Base-by-base conservation (phyloP, 179 eudicot species). In the Sideroxylon spinosum region DNA sequence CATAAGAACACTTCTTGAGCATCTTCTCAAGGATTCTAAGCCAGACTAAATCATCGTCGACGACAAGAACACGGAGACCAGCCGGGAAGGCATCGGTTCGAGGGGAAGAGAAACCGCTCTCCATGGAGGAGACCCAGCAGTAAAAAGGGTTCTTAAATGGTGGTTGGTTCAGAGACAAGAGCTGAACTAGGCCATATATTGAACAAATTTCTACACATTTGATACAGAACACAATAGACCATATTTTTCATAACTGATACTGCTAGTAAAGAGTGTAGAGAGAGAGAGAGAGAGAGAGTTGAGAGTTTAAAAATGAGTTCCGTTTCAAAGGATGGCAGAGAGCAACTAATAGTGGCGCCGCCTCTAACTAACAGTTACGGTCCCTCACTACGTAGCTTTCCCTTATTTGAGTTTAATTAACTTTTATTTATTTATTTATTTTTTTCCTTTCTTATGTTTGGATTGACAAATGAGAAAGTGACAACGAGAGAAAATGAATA, bases 1-100 rank as follows among this genome's bases (percentile, higher is more conserved):
- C 90, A 79, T 95, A 95, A 20, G 87, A 82, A 74, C 98, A 95
- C 73, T 93, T 93, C 81, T 91, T 93, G 76, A 93, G 98, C 98
- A 95, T 91, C 89, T 89, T 93, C 71, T 91, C 98, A 1, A 95
- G 87, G 56, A 91, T 90, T 78, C 91, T 90, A 80, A 95, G 83
- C 97, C 95, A 95, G 19, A 92, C 85, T 0, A 85, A 89, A 82
- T 95, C 99, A 81, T 93, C 97, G 81, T 95, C 99, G 66, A 95
- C 99, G 2, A 93, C 98, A 8, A 95, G 87, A 49, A 95, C 99
- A 64, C 98, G 87, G 0, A 95, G 84, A 59, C 99, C 98, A 1
- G 86, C 88, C 7, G 98, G 98, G 81, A 95, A 93, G 52, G 81
- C 78, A 1, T 95, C 97, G 22, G 66, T 63, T 79, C 95, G 83